phyloP scores from a whole-genome alignment of 768 basidiomycete genomes.

The Leccinum aurantiacum region DNA sequence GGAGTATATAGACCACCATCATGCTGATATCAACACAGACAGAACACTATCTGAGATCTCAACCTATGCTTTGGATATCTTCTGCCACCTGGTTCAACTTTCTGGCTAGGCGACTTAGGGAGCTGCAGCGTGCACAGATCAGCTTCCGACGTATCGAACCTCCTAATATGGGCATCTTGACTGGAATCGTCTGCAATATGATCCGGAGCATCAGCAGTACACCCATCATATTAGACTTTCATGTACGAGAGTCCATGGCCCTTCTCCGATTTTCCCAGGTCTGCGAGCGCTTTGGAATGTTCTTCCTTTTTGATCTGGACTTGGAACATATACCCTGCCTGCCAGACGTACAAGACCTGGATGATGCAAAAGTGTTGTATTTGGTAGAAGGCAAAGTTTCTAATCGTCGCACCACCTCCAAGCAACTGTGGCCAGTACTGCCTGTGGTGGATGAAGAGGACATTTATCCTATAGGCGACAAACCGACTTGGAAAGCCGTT shows the following conservation, averaged over 20 bases:
- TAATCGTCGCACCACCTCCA: neutral
- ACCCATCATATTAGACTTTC: neutral
- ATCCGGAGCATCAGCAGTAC: conserved; percentile 4
- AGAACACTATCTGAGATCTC: neutral
- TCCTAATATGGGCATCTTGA: conserved; percentile 11
- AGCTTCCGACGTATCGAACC: neutral
- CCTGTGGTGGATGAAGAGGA: neutral
- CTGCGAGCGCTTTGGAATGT: neutral
- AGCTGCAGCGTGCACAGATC: conserved; percentile 6
- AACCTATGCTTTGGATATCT: conserved; percentile 8
- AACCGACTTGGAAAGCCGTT: neutral
- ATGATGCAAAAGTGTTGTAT: conserved; percentile 4
- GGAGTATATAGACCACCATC: neutral
- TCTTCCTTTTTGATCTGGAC: neutral
- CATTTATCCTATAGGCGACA: neutral
- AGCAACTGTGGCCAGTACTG: conserved; percentile 1
- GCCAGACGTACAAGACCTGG: neutral
- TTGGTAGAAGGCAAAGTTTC: neutral
- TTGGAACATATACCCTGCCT: neutral
- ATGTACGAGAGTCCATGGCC: neutral
- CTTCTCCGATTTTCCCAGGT: neutral
- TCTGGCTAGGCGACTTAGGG: neutral
- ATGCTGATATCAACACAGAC: neutral
- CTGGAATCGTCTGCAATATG: conserved; percentile 9
- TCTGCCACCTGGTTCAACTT: conserved; percentile 1